Evolutionary conservation across 2,329 filamentous ascomycete genomes (phyloP).

Genomic region (Pseudogymnoascus sp.): DNA sequence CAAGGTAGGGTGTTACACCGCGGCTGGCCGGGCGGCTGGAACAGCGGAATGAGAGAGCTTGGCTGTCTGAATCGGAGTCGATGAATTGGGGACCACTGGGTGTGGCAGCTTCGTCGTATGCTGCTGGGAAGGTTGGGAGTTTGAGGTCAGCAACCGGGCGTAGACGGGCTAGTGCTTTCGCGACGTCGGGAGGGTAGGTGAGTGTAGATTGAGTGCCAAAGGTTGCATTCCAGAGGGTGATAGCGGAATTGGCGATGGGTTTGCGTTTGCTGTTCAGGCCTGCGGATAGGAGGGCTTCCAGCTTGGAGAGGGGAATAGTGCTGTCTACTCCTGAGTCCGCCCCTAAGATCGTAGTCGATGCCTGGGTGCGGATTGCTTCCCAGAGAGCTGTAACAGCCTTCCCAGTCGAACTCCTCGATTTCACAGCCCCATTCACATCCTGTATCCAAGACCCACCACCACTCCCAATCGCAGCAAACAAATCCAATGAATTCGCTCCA

Average conservation of each 20-base stretch:
- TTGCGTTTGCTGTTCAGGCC: constrained; percentile 53
- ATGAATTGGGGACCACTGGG: constrained; percentile 32
- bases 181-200: constrained; percentile 60
- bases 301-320: constrained; percentile 42
- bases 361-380: constrained; percentile 39
- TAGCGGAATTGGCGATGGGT: constrained; percentile 47
- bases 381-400: constrained; percentile 40
- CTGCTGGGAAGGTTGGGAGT: constrained; percentile 42
- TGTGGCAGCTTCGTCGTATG: constrained; percentile 22
- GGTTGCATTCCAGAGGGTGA: constrained; percentile 62
- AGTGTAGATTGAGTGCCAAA: constrained; percentile 55
- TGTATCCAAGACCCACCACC: constrained; percentile 59
- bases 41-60: constrained; percentile 11
- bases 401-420: constrained; percentile 35
- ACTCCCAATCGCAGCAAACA: constrained; percentile 55
- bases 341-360: constrained; percentile 32
- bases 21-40: not conserved
- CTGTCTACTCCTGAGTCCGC: constrained; percentile 31
- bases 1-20: constrained; percentile 20
- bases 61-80: constrained; percentile 32
- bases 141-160: constrained; percentile 47
- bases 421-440: constrained; percentile 45
- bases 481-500: constrained; percentile 42
- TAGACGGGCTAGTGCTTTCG: constrained; percentile 55
- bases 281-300: constrained; percentile 51